Evolutionary conservation across 2,329 filamentous ascomycete species (phyloP).

Genomic region (Berkeleyomyces basicola): DNA sequence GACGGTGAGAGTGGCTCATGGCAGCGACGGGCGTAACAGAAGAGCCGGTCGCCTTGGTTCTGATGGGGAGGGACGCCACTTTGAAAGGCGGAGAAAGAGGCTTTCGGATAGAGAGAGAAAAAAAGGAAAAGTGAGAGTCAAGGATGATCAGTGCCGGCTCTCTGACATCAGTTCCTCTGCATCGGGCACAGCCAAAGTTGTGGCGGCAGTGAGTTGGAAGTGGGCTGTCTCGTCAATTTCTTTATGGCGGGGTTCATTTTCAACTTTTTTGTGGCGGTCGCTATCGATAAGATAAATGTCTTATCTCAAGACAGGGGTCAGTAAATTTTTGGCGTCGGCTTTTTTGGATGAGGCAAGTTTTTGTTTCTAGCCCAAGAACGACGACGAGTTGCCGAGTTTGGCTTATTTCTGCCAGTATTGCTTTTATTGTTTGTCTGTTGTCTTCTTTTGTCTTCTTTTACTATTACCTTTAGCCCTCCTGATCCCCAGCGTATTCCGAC

Average conservation of each 20-base stretch:
- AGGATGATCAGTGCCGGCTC: not conserved
- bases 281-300: constrained; percentile 12
- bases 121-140: not conserved
- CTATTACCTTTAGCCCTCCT: not conserved
- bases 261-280: constrained; percentile 19
- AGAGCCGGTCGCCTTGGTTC: constrained; percentile 69
- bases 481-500: not conserved
- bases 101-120: not conserved
- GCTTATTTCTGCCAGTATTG: not conserved
- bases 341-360: not conserved
- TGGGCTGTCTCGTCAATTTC: not conserved
- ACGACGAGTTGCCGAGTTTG: not conserved
- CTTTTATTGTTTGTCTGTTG: not conserved
- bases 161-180: not conserved
- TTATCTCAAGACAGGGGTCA: not conserved
- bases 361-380: not conserved
- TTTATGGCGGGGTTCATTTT: constrained; percentile 12
- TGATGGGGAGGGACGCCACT: constrained; percentile 59
- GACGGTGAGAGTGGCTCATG: constrained; percentile 69
- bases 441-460: not conserved
- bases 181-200: not conserved
- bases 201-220: not conserved
- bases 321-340: not conserved
- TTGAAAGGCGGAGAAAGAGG: constrained; percentile 21
- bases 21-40: constrained; percentile 50